Base-by-base conservation (phyloP, 495 filamentous ascomycete species). In the Hypoxylon subgilvum region DNA sequence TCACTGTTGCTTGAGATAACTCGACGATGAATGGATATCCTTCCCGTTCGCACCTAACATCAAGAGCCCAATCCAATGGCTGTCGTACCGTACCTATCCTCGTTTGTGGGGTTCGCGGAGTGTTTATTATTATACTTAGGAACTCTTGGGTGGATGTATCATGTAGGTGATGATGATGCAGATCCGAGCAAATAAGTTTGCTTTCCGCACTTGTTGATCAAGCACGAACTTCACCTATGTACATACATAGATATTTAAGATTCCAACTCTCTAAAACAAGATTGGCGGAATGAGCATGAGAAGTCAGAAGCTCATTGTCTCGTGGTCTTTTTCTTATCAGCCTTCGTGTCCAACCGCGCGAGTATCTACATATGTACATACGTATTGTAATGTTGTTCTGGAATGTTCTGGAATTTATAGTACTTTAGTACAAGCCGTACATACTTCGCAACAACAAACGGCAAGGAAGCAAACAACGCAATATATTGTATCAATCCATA, bases 321-420 rank as follows among this genome's bases (percentile, higher is more conserved):
- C 43, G 28, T 46, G 43, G 34, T 34, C 6, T 16, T 13, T 17
- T 49, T 12, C 32, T 18, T 36, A 45, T 57, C 36, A 50, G 35
- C 28, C 36, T 35, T 30, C 27, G n/a, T n/a, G 17, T 42, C 53
- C 53, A n/a, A 45, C 43, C 41, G 42, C 46, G 42, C 34, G 31
- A n/a, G 18, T 56, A 42, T 47, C 32, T 47, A n/a, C n/a, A n/a
- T n/a, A n/a, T n/a, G n/a, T n/a, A n/a, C n/a, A n/a, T n/a, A n/a
- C n/a, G n/a, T n/a, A n/a, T n/a, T n/a, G n/a, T n/a, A n/a, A n/a
- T n/a, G n/a, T n/a, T n/a, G n/a, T n/a, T 27, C 13, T 55, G 38
- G 51, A 62, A 62, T 40, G 40, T 52, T 56, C 58, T 51, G 38
- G 58, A 62, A 62, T 14, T 30, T 45, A 46, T 25, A n/a, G 17